Evolutionary conservation across 352 stramenopile species (phyloP), one percentile per base, ranked within the genome.

Genomic region (Bremia lactucae): DNA sequence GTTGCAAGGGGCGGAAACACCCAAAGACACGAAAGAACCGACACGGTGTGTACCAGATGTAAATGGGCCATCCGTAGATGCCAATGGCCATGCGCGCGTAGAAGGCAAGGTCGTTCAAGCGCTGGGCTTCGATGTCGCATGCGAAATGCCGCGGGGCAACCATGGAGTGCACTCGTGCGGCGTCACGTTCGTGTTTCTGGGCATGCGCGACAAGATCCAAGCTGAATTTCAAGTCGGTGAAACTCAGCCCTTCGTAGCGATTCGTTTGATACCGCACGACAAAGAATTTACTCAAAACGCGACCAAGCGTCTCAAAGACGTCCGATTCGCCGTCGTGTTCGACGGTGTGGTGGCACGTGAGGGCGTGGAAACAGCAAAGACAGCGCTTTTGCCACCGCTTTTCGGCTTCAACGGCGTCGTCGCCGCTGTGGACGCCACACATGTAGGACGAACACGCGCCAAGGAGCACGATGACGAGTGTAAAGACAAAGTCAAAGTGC

Each of bases 31-130:
- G 69, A 59, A 83, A 80, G 65, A 70, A 85, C 49, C 65, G 66
- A 45, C 75, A 71, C 21, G 75, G 75, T 38, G 72, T 72, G 53
- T 84, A 86, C 70, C 68, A 84, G 4, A 85, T 52, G 56, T 80
- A 85, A 56, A 88, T 67, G 33, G 68, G 72, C 75, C 75, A 88
- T 26, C 76, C 76, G 42, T 88, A 88, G 53, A 88, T 86, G 10
- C 76, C 76, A 38, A 83, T 78, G 0, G 76, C 70, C 26, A 86
- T 53, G 24, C 63, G 63, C 19, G 68, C 76, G 46, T 84, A 88
- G 41, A 72, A 84, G 7, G 66, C 61, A 38, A 83, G 37, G 41
- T 86, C 70, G 0, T 47, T 47, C 0, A 88, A 57, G 14, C 64
- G 61, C 7, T 52, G 52, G 19, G 72, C 53, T 46, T 88, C 74